These are phyloP conservation scores for Candida yuanshanica DNA, from an alignment of 805 yeast species.

Conservation along the genomic window DNA sequence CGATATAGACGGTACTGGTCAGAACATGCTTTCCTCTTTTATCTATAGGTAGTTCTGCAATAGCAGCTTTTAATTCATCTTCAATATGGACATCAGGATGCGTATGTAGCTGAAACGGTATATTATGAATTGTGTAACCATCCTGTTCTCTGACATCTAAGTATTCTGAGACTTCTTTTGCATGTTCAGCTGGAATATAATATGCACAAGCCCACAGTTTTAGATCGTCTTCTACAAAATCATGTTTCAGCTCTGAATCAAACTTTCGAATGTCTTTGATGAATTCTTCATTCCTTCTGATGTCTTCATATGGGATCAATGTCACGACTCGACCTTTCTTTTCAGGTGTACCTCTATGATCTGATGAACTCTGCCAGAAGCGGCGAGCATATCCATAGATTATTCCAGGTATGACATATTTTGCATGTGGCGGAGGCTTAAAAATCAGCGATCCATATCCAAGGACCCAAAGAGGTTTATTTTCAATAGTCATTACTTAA, in stretches of 20 bases:
- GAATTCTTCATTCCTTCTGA: conserved; percentile 36
- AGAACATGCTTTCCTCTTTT: conserved; percentile 37
- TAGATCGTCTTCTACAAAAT: conserved; percentile 37
- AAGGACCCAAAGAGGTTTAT: conserved; percentile 62
- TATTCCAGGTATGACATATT: conserved; percentile 62
- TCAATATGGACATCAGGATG: conserved; percentile 6
- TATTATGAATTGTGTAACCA: conserved; percentile 70
- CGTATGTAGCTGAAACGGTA: conserved; percentile 51
- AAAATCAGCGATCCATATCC: conserved; percentile 89
- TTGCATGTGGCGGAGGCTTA: conserved; percentile 79
- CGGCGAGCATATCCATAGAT: conserved; percentile 72
- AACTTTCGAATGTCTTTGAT: conserved; percentile 34
- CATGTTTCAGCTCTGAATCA: conserved; percentile 18
- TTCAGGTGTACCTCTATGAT: conserved; percentile 85
- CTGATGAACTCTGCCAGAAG: conserved; percentile 89
- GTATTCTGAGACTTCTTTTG: conserved; percentile 55
- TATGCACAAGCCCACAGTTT: conserved; percentile 80
- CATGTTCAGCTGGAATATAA: conserved; percentile 63
- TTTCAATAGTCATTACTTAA: not conserved
- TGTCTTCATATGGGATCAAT: conserved; percentile 53
- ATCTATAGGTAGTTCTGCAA: conserved; percentile 24
- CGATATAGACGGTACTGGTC: conserved; percentile 69
- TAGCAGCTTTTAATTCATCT: conserved; percentile 7
- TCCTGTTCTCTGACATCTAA: conserved; percentile 83
- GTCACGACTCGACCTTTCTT: conserved; percentile 90